Evolutionary conservation across 2,329 filamentous ascomycete species (phyloP).

Genomic region (Trichoderma endophyticum): DNA sequence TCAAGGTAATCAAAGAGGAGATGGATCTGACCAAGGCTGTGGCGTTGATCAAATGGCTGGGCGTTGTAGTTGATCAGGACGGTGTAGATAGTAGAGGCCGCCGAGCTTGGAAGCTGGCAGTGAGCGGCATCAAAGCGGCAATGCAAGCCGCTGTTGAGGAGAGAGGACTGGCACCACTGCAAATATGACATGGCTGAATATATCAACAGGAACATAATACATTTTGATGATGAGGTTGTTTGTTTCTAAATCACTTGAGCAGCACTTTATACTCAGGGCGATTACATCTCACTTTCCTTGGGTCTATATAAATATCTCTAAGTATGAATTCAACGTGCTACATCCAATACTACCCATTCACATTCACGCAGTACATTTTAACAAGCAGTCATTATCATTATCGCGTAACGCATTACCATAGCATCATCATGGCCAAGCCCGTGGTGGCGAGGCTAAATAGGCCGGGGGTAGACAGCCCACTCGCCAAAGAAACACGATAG

Average conservation of each 20-base stretch:
- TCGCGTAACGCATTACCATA: neutral
- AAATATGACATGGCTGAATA: conserved; percentile 26
- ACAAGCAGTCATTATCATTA: neutral
- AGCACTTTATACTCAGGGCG: neutral
- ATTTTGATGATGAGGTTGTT: neutral
- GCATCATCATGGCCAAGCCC: neutral
- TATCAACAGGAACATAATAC: neutral
- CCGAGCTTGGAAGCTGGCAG: conserved; percentile 45
- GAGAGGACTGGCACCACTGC: conserved; percentile 55
- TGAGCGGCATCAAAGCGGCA: conserved; percentile 43
- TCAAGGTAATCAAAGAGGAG: conserved; percentile 70
- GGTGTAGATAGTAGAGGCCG: conserved; percentile 37
- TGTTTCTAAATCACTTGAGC: neutral
- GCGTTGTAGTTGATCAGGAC: conserved; percentile 52
- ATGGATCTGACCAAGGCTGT: conserved; percentile 72
- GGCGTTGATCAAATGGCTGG: conserved; percentile 66
- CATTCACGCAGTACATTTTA: neutral
- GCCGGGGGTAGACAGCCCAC: neutral
- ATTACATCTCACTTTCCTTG: neutral
- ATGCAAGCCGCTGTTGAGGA: conserved; percentile 55
- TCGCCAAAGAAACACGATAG: conserved; percentile 33
- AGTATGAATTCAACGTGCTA: neutral
- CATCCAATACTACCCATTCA: neutral
- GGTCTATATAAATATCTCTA: neutral
- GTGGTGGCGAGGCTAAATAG: neutral